Evolutionary conservation across 2,329 filamentous ascomycete genomes (phyloP).

Genomic region (Berkeleyomyces rouxiae): DNA sequence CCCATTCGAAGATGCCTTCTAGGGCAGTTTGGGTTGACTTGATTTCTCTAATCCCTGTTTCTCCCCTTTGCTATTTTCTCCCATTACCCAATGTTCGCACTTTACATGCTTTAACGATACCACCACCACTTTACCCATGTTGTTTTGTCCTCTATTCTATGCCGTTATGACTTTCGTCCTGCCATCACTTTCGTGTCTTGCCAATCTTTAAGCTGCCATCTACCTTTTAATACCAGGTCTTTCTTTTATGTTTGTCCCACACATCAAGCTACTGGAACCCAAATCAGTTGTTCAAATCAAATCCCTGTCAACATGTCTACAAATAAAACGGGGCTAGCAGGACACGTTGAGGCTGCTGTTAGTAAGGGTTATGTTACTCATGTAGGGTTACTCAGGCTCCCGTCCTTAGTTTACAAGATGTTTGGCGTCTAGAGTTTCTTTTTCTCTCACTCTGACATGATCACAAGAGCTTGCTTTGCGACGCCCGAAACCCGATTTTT

Average conservation of each 20-base stretch:
- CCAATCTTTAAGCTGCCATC: background rate
- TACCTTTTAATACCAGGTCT: background rate
- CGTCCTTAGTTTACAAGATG: background rate
- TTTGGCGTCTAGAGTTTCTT: background rate
- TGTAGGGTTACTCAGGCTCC: background rate
- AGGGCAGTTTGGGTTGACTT: slow-evolving; percentile 15
- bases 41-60: background rate
- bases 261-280: background rate
- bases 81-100: background rate
- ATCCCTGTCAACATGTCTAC: background rate
- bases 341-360: background rate
- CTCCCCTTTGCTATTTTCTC: background rate
- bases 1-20: slow-evolving; percentile 72
- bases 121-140: background rate
- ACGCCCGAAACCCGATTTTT: background rate
- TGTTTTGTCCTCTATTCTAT: background rate
- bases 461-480: background rate
- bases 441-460: background rate
- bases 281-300: no score
- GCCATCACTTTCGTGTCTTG: background rate
- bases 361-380: background rate
- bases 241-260: background rate
- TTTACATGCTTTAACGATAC: slow-evolving; percentile 4
- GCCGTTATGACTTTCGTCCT: background rate
- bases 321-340: background rate